Evolutionary conservation across 306 rosid genomes (phyloP).

Genomic region (Acacia crassicarpa): DNA sequence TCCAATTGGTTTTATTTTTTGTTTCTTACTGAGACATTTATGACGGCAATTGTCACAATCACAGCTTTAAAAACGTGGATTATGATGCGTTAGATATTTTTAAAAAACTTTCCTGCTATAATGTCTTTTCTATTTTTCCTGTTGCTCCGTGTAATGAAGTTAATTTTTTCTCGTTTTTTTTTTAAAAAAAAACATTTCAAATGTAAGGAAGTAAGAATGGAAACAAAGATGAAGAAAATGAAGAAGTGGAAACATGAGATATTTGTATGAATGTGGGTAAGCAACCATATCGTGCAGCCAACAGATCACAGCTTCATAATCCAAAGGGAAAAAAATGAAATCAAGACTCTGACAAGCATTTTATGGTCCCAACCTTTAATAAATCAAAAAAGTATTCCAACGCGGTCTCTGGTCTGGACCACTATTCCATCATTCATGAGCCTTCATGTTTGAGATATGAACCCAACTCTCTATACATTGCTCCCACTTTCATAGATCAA

Average conservation of each 20-base stretch:
- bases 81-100: no score
- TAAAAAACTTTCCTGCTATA: no score
- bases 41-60: background rate
- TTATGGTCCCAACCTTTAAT: background rate
- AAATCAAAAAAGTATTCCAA: background rate
- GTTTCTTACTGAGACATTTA: background rate
- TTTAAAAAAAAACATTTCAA: background rate
- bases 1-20: background rate
- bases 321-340: background rate
- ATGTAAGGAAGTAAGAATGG: background rate
- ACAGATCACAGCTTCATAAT: background rate
- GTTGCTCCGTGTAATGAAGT: background rate
- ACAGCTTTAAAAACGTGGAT: background rate
- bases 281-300: slow-evolving; percentile 10
- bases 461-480: no score
- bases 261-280: background rate
- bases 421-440: background rate
- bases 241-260: background rate
- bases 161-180: no score
- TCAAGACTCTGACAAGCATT: background rate
- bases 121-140: background rate
- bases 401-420: background rate
- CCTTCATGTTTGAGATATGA: background rate
- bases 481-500: background rate
- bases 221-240: background rate